Percentiles rank a stretch among this genome's conserved stretches.
These are phyloP conservation scores for Chrysochromulina parva DNA, from an alignment of 78 protist genomes.

Conservation along the genomic window DNA sequence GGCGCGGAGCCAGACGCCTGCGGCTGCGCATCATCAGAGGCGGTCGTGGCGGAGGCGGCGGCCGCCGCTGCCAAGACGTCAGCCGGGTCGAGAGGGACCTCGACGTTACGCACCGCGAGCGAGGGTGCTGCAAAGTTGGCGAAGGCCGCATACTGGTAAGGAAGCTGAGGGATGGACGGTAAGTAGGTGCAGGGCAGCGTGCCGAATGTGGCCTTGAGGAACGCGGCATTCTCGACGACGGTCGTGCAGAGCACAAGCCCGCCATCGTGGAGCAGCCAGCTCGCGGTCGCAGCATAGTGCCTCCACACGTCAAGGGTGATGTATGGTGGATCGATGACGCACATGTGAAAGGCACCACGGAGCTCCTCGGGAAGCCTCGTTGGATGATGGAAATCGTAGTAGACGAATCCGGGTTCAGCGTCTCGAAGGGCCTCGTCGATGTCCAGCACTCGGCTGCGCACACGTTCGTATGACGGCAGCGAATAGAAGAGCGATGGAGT, in stretches of 20 bases:
- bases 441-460: background rate
- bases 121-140: background rate
- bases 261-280: background rate
- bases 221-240: conserved; percentile 41
- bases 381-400: conserved; percentile 56
- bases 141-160: conserved; percentile 45
- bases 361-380: background rate
- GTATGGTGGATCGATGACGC: conserved; percentile 66
- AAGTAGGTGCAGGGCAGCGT: background rate
- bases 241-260: conserved; percentile 43
- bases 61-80: background rate
- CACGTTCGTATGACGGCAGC: background rate
- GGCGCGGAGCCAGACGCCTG: too few relatives aligned
- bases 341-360: background rate
- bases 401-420: conserved; percentile 22
- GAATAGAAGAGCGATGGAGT: background rate
- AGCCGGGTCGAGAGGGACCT: background rate
- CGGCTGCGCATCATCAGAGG: background rate
- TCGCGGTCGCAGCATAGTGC: background rate
- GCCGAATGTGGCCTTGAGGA: conserved; percentile 21
- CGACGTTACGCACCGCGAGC: background rate
- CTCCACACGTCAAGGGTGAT: conserved; percentile 61
- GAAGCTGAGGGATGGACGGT: conserved; percentile 58
- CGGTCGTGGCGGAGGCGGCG: background rate
- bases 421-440: background rate